Conservation (phyloP, 305 asterid species). For the Lippia alba region DNA sequence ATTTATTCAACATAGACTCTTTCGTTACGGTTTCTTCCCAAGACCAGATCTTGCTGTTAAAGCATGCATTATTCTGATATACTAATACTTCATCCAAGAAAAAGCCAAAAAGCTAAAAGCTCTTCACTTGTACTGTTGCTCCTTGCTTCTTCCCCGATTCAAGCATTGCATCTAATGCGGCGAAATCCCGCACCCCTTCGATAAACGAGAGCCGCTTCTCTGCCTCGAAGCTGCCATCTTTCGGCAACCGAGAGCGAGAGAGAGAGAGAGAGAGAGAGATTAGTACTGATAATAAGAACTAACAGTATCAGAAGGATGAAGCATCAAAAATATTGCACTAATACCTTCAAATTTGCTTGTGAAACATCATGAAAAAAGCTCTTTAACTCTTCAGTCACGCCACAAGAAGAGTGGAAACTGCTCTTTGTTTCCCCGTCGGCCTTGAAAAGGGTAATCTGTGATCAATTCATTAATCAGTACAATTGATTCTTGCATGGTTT, state of each 20-base stretch:
- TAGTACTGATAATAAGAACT: not conserved
- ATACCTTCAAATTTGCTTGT: conserved; percentile 55
- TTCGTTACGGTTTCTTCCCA: too few species aligned
- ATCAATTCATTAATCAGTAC: conserved; percentile 19
- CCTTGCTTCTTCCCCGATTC: conserved; percentile 69
- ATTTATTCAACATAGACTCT: too few species aligned
- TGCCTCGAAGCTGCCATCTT: conserved; percentile 38
- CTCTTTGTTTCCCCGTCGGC: conserved; percentile 55
- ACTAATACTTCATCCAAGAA: too few species aligned
- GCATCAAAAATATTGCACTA: conserved; percentile 9
- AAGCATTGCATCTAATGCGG: conserved; percentile 71
- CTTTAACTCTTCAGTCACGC: conserved; percentile 67
- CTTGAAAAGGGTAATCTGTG: conserved; percentile 48
- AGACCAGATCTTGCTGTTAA: too few species aligned
- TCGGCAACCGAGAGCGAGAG: conserved; percentile 46
- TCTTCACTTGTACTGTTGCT: conserved; percentile 56
- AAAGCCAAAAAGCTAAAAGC: conserved; percentile 28
- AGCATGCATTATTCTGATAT: too few species aligned
- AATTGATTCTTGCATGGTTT: not conserved
- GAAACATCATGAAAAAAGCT: conserved; percentile 57
- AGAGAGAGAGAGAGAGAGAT: not conserved
- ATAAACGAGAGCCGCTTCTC: conserved; percentile 59
- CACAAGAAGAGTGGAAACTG: conserved; percentile 51
- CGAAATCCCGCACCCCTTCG: conserved; percentile 73
- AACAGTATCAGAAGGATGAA: not conserved